Conservation (phyloP, 2,329 filamentous ascomycete genomes). For the Aspergillus sp. region DNA sequence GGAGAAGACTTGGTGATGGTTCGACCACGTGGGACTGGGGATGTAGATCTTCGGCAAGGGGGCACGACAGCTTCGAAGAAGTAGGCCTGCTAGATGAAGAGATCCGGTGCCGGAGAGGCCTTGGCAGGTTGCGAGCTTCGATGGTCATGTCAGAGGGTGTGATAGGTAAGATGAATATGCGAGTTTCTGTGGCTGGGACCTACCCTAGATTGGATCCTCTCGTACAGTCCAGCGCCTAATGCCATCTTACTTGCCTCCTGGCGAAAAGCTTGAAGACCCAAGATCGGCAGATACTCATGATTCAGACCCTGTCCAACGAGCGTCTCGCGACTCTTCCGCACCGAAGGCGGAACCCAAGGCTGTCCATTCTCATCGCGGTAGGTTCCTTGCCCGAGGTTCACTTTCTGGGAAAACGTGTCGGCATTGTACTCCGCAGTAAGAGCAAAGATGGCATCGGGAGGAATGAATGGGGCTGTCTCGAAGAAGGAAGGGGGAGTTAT, state of each 20-base stretch:
- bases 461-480: constrained; percentile 18
- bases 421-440: constrained; percentile 60
- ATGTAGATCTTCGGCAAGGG: constrained; percentile 66
- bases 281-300: constrained; percentile 96
- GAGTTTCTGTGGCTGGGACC: neutral
- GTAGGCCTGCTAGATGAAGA: constrained; percentile 27
- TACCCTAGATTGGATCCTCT: constrained; percentile 16
- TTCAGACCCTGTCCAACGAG: constrained; percentile 68
- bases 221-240: constrained; percentile 57
- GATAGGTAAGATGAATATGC: neutral
- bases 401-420: constrained; percentile 72
- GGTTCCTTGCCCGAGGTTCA: constrained; percentile 89
- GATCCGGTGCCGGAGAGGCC: constrained; percentile 81
- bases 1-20: constrained; percentile 93
- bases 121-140: constrained; percentile 57
- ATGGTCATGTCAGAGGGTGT: neutral
- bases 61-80: constrained; percentile 19
- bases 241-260: constrained; percentile 83
- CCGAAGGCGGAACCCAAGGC: constrained; percentile 90
- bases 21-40: constrained; percentile 93
- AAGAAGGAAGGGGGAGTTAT: constrained; percentile 17
- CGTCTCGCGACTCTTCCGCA: constrained; percentile 55
- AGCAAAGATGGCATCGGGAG: constrained; percentile 29
- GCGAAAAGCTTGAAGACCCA: constrained; percentile 78
- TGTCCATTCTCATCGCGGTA: constrained; percentile 90